Base-by-base conservation (phyloP, 2,329 filamentous ascomycete genomes). In the Fusarium hostae region DNA sequence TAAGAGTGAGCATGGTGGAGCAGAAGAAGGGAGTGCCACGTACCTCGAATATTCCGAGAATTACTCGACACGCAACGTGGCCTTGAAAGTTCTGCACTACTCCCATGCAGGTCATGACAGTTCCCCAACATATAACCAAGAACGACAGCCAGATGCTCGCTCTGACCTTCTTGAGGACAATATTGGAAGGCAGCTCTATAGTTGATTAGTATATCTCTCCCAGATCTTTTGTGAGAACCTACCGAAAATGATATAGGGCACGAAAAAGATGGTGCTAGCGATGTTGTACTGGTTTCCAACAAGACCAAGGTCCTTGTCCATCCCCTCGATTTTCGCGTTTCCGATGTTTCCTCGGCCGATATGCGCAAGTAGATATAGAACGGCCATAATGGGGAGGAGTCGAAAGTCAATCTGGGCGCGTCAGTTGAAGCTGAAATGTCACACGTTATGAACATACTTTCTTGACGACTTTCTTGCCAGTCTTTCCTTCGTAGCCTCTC, bases 271-370 rank as follows among this genome's bases (percentile, higher is more conserved):
- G 5, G 86, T 84, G 56, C 71, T 74, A 34, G 80, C 74, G 51
- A 88, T 86, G 61, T 89, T 88, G 40, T 89, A 82, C 66, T 89
- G 78, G 67, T 87, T 88, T 8, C 82, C 80, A 45, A 83, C 82
- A 59, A 89, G 80, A 1, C 79, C 77, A 1, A 88, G 77, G 47
- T 88, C 86, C 65, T 87, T 83, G 68, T 87, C 82, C 82, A 81
- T 77, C 20, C 78, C 78, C 18, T 76, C 72, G 4, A 77, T 76
- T 9, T 75, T 75, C 5, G 75, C 73, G 10, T 75, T 76, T 24
- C 74, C 74, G 24, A 77, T 73, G 32, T 76, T 76, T 51, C 60
- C 71, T 50, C 67, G 41, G 34, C 74, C 71, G 20, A 76, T 66
- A 32, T 74, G 59, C 7, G 71, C 54, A 3, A 76, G 52, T 5